Evolutionary conservation across 1,284 basidiomycete genomes (phyloP), one percentile per base, ranked within the genome.

Genomic region (Tylopilus sp.): DNA sequence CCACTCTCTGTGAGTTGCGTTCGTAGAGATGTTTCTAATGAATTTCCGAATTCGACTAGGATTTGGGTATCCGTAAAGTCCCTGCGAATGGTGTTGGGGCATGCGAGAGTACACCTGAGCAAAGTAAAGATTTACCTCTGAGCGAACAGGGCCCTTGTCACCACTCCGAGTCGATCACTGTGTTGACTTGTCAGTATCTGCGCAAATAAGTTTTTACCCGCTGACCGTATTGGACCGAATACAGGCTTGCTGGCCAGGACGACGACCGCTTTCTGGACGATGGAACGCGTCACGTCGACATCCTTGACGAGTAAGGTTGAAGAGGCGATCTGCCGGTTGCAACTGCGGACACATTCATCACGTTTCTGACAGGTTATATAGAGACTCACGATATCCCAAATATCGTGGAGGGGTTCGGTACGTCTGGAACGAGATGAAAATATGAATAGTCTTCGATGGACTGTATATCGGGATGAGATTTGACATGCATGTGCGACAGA

Each of bases 251-350:
- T 86, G 2, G 92, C 94, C 30, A 99, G 75, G 2, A 99, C 90
- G 0, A 99, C 92, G 4, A 99, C 90, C 0, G 97, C 96, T 66
- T 99, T 99, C 68, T 99, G 96, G 0, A 99, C 96, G 13, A 89
- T 98, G 25, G 90, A 93, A 16, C 96, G 82, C 6, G 96, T 98
- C 9, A 99, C 92, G 60, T 97, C 93, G 13, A 82, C 76, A 23
- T 84, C 82, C 60, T 89, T 89, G 46, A 86, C 83, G 6, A 93
- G 73, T n/a, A 99, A 76, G 18, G 86, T 78, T 1, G 87, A 78
- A 2, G 94, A 76, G 7, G 89, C 78, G 39, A 99, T 92, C 73
- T 99, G 96, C 35, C 96, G 91, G 61, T 99, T 98, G 71, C 96
- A 97, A 59, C 89, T 92, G 57, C 44, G 48, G 33, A 47, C 35